These are phyloP conservation scores for Verticillium nubilum DNA, from an alignment of 2,329 filamentous ascomycete species.

Conservation along the genomic window DNA sequence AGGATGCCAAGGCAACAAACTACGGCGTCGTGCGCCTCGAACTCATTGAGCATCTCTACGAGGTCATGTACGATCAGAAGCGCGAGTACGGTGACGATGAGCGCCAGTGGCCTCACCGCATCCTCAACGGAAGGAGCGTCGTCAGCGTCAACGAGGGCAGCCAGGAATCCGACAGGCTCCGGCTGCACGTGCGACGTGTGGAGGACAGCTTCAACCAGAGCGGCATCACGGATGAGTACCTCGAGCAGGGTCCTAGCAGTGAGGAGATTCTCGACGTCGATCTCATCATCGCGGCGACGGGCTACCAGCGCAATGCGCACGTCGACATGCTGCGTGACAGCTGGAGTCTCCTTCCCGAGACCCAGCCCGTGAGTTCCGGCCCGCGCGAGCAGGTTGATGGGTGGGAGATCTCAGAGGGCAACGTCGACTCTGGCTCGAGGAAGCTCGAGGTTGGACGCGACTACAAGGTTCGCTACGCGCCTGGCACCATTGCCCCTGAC, in stretches of 20 bases:
- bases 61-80: conserved; percentile 81
- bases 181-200: conserved; percentile 51
- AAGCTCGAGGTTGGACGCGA: conserved; percentile 68
- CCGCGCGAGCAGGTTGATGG: conserved; percentile 23
- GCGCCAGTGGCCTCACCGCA: conserved; percentile 73
- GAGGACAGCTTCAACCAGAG: conserved; percentile 21
- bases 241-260: conserved; percentile 18
- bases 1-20: conserved; percentile 78
- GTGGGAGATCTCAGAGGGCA: conserved; percentile 25
- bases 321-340: conserved; percentile 67
- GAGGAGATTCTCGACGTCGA: conserved; percentile 70
- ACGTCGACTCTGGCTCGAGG: conserved; percentile 17
- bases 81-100: conserved; percentile 65
- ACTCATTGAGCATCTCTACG: conserved; percentile 83
- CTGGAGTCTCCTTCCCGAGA: conserved; percentile 58
- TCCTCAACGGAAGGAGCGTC: conserved; percentile 65
- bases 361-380: conserved; percentile 2
- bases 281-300: conserved; percentile 79
- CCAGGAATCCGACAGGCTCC: conserved; percentile 41
- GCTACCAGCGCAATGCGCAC: conserved; percentile 75
- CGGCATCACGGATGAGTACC: conserved; percentile 29
- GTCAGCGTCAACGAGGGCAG: conserved; percentile 51
- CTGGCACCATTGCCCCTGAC: conserved; percentile 60
- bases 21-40: conserved; percentile 92
- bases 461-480: conserved; percentile 70